These are phyloP conservation scores for Fereydounia khargensis DNA, from an alignment of 1,284 basidiomycete genomes.

Conservation along the genomic window DNA sequence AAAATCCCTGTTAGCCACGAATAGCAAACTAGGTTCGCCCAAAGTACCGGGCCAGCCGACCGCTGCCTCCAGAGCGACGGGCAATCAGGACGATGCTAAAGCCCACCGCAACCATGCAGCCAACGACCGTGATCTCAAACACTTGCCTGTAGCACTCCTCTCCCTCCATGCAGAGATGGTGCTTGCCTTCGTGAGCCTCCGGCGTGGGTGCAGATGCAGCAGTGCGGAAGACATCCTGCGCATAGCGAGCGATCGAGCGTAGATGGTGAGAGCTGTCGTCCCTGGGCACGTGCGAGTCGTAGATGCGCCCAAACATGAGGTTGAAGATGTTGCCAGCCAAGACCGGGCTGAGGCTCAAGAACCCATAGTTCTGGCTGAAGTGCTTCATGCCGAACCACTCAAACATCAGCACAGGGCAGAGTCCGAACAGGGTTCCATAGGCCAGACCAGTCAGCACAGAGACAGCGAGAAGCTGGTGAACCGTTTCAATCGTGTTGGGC, in stretches of 20 bases:
- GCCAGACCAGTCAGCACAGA: slow-evolving; percentile 71
- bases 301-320: slow-evolving; percentile 69
- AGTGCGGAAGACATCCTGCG: no score
- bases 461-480: slow-evolving; percentile 71
- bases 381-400: slow-evolving; percentile 86
- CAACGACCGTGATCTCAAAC: slow-evolving; percentile 41
- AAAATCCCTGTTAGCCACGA: no score
- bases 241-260: no score
- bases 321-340: slow-evolving; percentile 81
- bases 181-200: slow-evolving; percentile 1
- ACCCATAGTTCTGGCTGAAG: slow-evolving; percentile 83
- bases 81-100: slow-evolving; percentile 35
- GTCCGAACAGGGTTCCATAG: slow-evolving; percentile 76
- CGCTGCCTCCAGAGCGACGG: slow-evolving; percentile 4
- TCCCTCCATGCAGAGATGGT: slow-evolving; percentile 44
- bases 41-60: not conserved
- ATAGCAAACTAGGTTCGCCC: no score
- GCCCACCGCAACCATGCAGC: slow-evolving; percentile 33
- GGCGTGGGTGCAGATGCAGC: no score
- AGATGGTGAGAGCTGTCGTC: not conserved
- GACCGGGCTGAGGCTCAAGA: slow-evolving; percentile 72
- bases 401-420: slow-evolving; percentile 72
- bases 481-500: slow-evolving; percentile 62
- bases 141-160: slow-evolving; percentile 53
- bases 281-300: slow-evolving; percentile 28